Evolutionary conservation across 140 eudicot species (phyloP).

Genomic region (Flaveria floridana): DNA sequence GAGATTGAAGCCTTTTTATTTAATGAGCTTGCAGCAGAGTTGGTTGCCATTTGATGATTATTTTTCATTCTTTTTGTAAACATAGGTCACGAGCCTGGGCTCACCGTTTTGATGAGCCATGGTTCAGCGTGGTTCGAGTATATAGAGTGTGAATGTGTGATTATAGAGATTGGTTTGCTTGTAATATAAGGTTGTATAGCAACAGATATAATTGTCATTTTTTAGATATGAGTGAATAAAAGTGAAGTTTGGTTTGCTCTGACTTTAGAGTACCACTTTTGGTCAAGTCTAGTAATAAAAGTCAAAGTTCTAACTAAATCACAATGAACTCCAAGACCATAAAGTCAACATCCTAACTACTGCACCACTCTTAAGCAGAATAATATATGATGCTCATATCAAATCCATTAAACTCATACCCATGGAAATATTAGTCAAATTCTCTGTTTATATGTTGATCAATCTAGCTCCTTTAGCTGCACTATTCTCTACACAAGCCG

Average conservation of each 20-base stretch:
- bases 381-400: slow-evolving; percentile 22
- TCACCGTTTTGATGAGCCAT: slow-evolving; percentile 26
- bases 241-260: slow-evolving; percentile 23
- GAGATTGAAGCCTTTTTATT: slow-evolving; percentile 57
- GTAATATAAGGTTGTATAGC: slow-evolving; percentile 28
- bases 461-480: slow-evolving; percentile 28
- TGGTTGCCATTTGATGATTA: slow-evolving; percentile 33
- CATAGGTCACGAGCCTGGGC: slow-evolving; percentile 8
- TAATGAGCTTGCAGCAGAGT: slow-evolving; percentile 57
- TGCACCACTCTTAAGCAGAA: slow-evolving; percentile 28
- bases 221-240: slow-evolving; percentile 21
- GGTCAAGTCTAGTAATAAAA: not conserved
- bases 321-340: slow-evolving; percentile 18
- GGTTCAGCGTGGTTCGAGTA: slow-evolving; percentile 15
- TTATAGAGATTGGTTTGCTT: slow-evolving; percentile 36
- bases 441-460: slow-evolving; percentile 20
- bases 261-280: not conserved
- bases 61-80: slow-evolving; percentile 26
- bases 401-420: not conserved
- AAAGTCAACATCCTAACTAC: slow-evolving; percentile 30
- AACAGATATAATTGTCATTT: slow-evolving; percentile 14
- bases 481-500: slow-evolving; percentile 12
- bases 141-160: slow-evolving; percentile 14
- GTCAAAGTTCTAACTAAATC: slow-evolving; percentile 26
- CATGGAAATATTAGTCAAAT: slow-evolving; percentile 19